Evolutionary conservation across 441 rosid genomes (phyloP).

Genomic region (Cnidoscolus chayamansa): DNA sequence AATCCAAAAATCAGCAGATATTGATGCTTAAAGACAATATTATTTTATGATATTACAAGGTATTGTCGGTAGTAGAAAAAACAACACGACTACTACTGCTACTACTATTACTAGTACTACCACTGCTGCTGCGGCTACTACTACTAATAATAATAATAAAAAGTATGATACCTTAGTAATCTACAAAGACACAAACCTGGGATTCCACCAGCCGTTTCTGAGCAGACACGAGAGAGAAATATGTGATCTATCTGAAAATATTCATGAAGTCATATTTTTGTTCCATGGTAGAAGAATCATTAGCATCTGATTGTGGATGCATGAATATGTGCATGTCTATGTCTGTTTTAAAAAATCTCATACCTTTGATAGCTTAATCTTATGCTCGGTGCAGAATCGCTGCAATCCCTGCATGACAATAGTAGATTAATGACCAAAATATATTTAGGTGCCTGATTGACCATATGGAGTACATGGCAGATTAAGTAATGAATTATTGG

Average conservation of each 20-base stretch:
- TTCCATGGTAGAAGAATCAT: not conserved
- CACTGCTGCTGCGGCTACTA: too few relatives aligned
- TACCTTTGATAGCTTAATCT: slow-evolving; percentile 86
- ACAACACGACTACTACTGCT: too few relatives aligned
- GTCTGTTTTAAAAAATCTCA: not conserved
- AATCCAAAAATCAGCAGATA: slow-evolving; percentile 8
- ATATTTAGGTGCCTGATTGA: not conserved
- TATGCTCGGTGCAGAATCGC: slow-evolving; percentile 92
- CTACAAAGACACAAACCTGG: slow-evolving; percentile 56
- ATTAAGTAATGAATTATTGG: not conserved
- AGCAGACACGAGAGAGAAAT: slow-evolving; percentile 87
- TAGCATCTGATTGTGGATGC: slow-evolving; percentile 13
- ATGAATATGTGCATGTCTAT: not conserved
- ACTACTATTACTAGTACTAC: too few relatives aligned
- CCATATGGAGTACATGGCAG: not conserved
- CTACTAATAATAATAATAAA: not conserved
- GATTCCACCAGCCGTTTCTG: slow-evolving; percentile 95
- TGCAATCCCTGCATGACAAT: slow-evolving; percentile 67
- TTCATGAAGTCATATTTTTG: slow-evolving; percentile 8
- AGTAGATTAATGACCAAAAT: slow-evolving; percentile 3
- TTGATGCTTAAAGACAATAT: slow-evolving; percentile 1
- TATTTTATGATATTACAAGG: not conserved
- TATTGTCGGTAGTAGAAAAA: not conserved
- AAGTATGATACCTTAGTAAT: slow-evolving; percentile 11
- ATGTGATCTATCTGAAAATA: slow-evolving; percentile 78